Conservation (phyloP, 2,329 filamentous ascomycete genomes). For the Neonectria faginata region DNA sequence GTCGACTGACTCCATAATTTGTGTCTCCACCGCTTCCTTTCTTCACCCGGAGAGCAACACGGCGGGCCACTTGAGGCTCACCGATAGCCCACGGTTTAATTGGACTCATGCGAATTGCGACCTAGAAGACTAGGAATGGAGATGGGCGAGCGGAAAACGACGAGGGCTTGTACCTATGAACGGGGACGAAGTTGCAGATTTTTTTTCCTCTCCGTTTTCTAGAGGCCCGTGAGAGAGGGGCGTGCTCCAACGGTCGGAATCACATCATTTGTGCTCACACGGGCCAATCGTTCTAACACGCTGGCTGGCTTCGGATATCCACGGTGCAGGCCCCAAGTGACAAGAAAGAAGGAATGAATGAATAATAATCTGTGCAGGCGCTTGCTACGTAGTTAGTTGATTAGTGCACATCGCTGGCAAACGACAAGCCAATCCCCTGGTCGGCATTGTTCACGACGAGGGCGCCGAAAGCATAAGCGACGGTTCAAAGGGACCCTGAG, state of each 20-base stretch:
- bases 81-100: conserved; percentile 31
- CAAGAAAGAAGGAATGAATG: neutral
- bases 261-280: conserved; percentile 42
- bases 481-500: neutral
- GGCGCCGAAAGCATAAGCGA: neutral
- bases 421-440: conserved; percentile 16
- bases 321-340: conserved; percentile 16
- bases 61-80: conserved; percentile 41
- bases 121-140: conserved; percentile 16
- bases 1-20: neutral
- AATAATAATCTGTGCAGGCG: no score
- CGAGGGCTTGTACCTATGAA: neutral
- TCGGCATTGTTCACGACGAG: conserved; percentile 6
- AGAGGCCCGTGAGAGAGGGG: conserved; percentile 3
- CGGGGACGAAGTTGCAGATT: neutral
- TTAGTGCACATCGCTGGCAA: neutral
- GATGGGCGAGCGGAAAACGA: neutral
- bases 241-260: conserved; percentile 25
- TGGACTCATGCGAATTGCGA: neutral
- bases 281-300: conserved; percentile 47
- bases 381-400: no score
- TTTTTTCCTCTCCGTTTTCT: neutral
- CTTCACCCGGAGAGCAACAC: conserved; percentile 23
- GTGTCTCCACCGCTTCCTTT: conserved; percentile 27
- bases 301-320: conserved; percentile 26